Evolutionary conservation across 2,329 filamentous ascomycete genomes (phyloP).

Genomic region (Calycina herbarum): DNA sequence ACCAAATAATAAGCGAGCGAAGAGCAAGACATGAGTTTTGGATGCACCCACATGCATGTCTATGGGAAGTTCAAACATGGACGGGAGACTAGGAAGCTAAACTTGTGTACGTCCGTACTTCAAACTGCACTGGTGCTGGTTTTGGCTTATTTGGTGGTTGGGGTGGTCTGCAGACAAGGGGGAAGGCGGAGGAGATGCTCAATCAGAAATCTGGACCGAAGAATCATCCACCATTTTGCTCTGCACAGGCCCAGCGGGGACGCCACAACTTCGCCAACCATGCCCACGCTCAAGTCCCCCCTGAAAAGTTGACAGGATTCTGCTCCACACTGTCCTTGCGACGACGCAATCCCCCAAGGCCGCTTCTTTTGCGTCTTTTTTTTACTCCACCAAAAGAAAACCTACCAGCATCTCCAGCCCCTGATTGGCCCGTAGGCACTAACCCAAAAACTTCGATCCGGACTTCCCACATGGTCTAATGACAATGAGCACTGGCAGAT

Average conservation of each 20-base stretch:
- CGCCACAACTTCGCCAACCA: slow-evolving; percentile 3
- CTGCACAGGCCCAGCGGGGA: not conserved
- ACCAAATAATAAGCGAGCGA: not conserved
- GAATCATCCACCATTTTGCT: not conserved
- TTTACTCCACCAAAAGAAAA: not conserved
- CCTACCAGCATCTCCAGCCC: not conserved
- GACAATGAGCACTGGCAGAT: not conserved
- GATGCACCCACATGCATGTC: not conserved
- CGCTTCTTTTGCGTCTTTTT: not conserved
- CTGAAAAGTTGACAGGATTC: not conserved
- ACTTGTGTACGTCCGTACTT: not conserved
- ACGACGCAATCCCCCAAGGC: not conserved
- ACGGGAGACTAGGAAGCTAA: not conserved
- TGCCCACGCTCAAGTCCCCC: not conserved
- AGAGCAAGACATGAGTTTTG: slow-evolving; percentile 1
- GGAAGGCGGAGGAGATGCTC: not conserved
- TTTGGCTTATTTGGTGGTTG: not conserved
- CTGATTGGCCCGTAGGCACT: not conserved
- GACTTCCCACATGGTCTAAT: slow-evolving; percentile 1
- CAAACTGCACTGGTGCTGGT: not conserved
- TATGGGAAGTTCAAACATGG: not conserved
- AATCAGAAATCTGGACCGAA: not conserved
- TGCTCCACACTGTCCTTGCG: not conserved
- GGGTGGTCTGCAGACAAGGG: not conserved
- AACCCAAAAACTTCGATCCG: not conserved